Conservation (phyloP, 164 flowering plant species). For the Pachysandra terminalis region DNA sequence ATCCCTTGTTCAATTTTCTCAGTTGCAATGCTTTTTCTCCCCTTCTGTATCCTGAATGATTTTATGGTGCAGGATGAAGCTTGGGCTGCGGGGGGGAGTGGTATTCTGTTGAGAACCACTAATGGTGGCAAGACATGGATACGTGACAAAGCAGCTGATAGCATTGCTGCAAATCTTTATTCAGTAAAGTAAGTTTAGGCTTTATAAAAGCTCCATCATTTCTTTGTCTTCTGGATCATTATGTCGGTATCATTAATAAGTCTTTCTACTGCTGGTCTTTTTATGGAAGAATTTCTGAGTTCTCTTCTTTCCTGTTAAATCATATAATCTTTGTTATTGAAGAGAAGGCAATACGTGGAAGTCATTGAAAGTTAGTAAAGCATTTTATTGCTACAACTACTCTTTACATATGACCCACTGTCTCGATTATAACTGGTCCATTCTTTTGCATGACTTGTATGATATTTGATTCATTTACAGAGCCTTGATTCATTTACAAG, state of each 20-base stretch:
- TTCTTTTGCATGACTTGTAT: background rate
- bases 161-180: slow-evolving; percentile 94
- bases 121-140: slow-evolving; percentile 95
- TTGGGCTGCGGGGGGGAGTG: slow-evolving; percentile 99
- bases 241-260: background rate
- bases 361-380: too few species aligned
- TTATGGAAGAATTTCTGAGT: too few species aligned
- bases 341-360: too few species aligned
- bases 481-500: background rate
- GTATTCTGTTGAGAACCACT: slow-evolving; percentile 75
- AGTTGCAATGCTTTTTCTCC: background rate
- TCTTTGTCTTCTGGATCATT: background rate
- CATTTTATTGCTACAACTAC: background rate
- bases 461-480: background rate
- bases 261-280: too few species aligned
- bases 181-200: slow-evolving; percentile 76
- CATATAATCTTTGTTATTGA: too few species aligned
- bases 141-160: slow-evolving; percentile 96
- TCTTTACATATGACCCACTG: background rate
- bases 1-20: background rate
- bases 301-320: too few species aligned
- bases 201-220: background rate
- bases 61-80: slow-evolving; percentile 73
- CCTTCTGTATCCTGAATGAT: background rate
- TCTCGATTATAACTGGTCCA: background rate